Evolutionary conservation across 495 filamentous ascomycete species (phyloP).

Genomic region (Lentithecium fluviatile): DNA sequence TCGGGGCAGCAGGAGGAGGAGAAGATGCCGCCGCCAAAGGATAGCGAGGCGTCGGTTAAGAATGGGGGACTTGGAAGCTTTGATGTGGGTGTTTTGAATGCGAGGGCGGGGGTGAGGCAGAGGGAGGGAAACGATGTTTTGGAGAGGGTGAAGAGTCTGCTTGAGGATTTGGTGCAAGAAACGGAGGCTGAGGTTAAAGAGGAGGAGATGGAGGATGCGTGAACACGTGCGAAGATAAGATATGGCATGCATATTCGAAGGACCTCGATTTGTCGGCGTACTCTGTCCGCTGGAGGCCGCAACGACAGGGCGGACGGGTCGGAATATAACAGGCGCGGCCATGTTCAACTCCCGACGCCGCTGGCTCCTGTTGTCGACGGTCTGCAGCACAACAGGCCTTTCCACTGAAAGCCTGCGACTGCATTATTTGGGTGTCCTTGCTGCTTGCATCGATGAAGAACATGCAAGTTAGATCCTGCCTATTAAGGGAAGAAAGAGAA

Average conservation of each 20-base stretch:
- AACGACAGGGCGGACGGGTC: too few species aligned
- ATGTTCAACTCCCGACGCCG: too few species aligned
- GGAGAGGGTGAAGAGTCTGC: conserved; percentile 56
- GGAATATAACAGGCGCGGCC: too few species aligned
- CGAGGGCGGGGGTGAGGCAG: conserved; percentile 71
- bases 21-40: conserved; percentile 3
- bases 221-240: neutral
- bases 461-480: too few species aligned
- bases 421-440: too few species aligned
- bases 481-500: too few species aligned
- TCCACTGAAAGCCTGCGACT: too few species aligned
- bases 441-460: too few species aligned
- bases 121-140: conserved; percentile 77
- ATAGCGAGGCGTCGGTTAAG: conserved; percentile 44
- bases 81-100: conserved; percentile 84
- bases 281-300: too few species aligned
- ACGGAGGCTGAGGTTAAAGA: conserved; percentile 1
- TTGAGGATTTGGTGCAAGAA: conserved; percentile 47
- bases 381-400: too few species aligned
- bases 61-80: conserved; percentile 60
- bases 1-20: conserved; percentile 27
- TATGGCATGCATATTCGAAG: neutral
- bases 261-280: neutral
- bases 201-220: neutral
- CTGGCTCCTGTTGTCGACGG: too few species aligned